Conservation (phyloP, 805 yeast genomes). For the Myxozyma mucilagina region DNA sequence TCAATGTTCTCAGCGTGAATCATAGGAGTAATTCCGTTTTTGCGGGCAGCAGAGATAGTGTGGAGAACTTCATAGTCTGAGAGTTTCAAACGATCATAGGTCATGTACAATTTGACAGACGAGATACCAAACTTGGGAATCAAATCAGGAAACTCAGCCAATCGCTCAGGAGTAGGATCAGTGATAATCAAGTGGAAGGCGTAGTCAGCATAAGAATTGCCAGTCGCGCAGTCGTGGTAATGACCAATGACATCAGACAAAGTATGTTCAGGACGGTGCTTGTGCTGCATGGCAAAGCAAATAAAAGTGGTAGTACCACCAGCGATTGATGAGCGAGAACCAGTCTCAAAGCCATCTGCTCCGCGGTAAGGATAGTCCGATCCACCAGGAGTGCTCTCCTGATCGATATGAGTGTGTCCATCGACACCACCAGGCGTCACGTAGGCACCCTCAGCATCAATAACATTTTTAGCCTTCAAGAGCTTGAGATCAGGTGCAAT, state of each 20-base stretch:
- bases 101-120: slow-evolving; percentile 49
- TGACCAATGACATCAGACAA: slow-evolving; percentile 39
- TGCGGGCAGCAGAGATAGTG: slow-evolving; percentile 45
- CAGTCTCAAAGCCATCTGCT: slow-evolving; percentile 50
- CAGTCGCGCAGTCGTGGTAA: slow-evolving; percentile 40
- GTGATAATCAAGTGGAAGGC: slow-evolving; percentile 51
- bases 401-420: slow-evolving; percentile 52
- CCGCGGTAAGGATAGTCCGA: slow-evolving; percentile 29
- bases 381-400: slow-evolving; percentile 44
- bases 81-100: slow-evolving; percentile 48
- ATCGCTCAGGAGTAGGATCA: slow-evolving; percentile 40
- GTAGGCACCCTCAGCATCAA: slow-evolving; percentile 52
- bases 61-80: slow-evolving; percentile 47
- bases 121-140: slow-evolving; percentile 45
- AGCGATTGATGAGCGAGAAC: slow-evolving; percentile 50
- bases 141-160: slow-evolving; percentile 42
- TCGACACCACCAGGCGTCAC: slow-evolving; percentile 58
- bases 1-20: slow-evolving; percentile 55
- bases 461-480: slow-evolving; percentile 33
- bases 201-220: slow-evolving; percentile 48
- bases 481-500: slow-evolving; percentile 38
- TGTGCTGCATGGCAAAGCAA: slow-evolving; percentile 50
- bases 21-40: slow-evolving; percentile 50
- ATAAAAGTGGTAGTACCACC: slow-evolving; percentile 56
- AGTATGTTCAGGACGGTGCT: slow-evolving; percentile 39